phyloP scores from a whole-genome alignment of 202 grass and related monocot genomes.

The Setaria italica region DNA sequence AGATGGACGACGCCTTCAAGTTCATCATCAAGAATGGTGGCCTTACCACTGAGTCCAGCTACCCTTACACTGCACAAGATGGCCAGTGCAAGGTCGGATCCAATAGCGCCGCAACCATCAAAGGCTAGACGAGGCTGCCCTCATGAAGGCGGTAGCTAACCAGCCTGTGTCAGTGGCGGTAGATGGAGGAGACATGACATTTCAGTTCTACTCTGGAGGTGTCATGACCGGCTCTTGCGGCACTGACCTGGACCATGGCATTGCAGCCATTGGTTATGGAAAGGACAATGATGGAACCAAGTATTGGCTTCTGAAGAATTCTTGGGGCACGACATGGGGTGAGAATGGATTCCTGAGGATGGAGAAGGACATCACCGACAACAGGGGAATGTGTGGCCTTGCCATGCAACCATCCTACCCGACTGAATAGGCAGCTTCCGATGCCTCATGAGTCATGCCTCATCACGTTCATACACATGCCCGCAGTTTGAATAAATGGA shows the following conservation, averaged over 20 bases:
- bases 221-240: not conserved
- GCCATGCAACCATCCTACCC: not conserved
- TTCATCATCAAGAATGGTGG: too few relatives aligned
- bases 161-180: not conserved
- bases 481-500: not conserved
- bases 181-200: not conserved
- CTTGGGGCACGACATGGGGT: too few relatives aligned
- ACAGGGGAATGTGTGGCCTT: not conserved
- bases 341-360: too few relatives aligned
- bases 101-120: not conserved
- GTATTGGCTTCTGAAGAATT: not conserved
- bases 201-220: not conserved
- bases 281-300: not conserved
- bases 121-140: not conserved
- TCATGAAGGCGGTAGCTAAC: not conserved
- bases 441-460: not conserved
- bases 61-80: not conserved
- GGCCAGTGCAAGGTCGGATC: not conserved
- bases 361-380: too few relatives aligned
- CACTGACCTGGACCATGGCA: not conserved
- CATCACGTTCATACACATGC: not conserved
- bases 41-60: not conserved
- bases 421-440: not conserved
- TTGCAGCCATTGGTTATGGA: not conserved
- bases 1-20: too few relatives aligned